Base-by-base conservation (phyloP, 225 moss, liverwort and hornwort genomes). In the Ulota crispa region DNA sequence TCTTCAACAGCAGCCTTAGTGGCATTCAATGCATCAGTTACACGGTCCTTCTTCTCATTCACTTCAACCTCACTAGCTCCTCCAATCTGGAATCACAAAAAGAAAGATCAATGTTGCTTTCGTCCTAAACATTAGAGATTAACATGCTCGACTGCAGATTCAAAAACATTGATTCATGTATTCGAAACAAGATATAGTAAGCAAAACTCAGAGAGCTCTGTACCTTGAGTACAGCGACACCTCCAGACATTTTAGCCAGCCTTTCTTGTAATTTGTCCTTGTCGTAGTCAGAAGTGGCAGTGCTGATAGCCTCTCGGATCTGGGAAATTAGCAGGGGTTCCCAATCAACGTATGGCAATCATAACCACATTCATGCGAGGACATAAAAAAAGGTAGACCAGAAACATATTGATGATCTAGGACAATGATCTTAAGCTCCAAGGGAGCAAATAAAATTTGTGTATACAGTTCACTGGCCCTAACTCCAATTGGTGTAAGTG, bases 151-250 rank as follows among this genome's bases (percentile, higher is more conserved):
- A 80, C 13, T 54, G 41, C 73, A 56, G 52, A 71, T 14, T 70
- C 65, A 47, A 63, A 34, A 60, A 28, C 28, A 50, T 20, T 27
- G 9, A 4, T 23, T 45, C 14, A 32, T 47, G 30, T 20, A 43
- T 20, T 64, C 11, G 2, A 34, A 47, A 67, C 4, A 57, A 10
- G 34, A 67, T 19, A 37, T 30, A 84, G 21, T 71, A 4, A 55
- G 56, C 27, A 64, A 37, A 26, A 39, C 7, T 41, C 28, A 67
- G 61, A 74, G 47, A 13, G 31, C 27, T n/a, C 31, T 79, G 37
- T 26, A 94, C 94, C 92, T 92, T 91, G 30, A 94, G 88, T 6
- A 94, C 94, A 31, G 94, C 94, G n/a, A 94, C 90, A 79, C 94
- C 94, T 67, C 94, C 94, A 72, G 94, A 94, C 15, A 94, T 83